These are phyloP conservation scores for Candida sonorensis DNA, from an alignment of 805 yeast genomes.

Conservation along the genomic window DNA sequence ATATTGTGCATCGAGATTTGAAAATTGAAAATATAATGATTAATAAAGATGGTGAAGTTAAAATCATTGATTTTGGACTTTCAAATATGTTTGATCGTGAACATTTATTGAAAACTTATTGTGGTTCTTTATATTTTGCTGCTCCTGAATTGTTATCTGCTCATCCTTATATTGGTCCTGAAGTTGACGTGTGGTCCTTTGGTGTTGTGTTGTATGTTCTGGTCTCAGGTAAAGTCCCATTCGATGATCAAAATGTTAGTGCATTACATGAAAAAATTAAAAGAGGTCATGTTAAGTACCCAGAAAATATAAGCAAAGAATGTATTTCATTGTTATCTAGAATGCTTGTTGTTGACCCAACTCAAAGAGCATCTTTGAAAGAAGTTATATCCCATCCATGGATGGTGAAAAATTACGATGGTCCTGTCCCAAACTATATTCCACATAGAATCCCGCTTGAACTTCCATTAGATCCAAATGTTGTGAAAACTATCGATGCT, in stretches of 20 bases:
- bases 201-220: constrained; percentile 93
- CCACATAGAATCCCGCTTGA: constrained; percentile 74
- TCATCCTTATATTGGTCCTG: constrained; percentile 91
- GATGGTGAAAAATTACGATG: constrained; percentile 87
- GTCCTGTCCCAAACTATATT: constrained; percentile 59
- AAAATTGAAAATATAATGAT: constrained; percentile 96
- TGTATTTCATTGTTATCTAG: constrained; percentile 74
- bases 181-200: constrained; percentile 97
- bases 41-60: constrained; percentile 86
- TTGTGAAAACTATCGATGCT: constrained; percentile 67
- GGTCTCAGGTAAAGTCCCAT: constrained; percentile 97
- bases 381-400: constrained; percentile 89
- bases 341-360: constrained; percentile 90
- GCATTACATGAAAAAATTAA: constrained; percentile 91
- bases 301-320: constrained; percentile 69
- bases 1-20: constrained; percentile 93
- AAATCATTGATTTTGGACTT: constrained; percentile 93
- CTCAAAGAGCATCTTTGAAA: constrained; percentile 65
- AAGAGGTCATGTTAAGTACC: constrained; percentile 87
- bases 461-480: constrained; percentile 58
- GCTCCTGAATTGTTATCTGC: constrained; percentile 96
- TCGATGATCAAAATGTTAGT: constrained; percentile 90
- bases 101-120: constrained; percentile 78
- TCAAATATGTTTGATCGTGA: constrained; percentile 76
- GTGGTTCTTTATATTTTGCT: constrained; percentile 97